These are phyloP conservation scores for Mortierella sp. DNA, from an alignment of 371 early-diverging fungal species.

Conservation along the genomic window DNA sequence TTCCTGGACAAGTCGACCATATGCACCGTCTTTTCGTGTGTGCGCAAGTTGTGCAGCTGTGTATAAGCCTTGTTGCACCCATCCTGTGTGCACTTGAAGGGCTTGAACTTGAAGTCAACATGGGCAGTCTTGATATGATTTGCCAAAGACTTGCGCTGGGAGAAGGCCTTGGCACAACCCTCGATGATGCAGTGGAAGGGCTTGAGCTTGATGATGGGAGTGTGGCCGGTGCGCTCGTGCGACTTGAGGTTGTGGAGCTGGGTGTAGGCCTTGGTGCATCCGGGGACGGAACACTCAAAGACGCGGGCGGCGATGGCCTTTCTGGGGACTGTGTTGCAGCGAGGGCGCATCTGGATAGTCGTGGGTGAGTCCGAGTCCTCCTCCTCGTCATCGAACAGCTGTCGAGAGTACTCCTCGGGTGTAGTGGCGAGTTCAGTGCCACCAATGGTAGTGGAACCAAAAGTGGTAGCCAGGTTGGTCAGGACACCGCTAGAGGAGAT, in stretches of 20 bases:
- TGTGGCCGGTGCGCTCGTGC: constrained; percentile 68
- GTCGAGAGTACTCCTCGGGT: constrained; percentile 2
- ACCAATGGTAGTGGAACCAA: constrained; percentile 23
- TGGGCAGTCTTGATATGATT: constrained; percentile 50
- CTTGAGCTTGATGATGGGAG: constrained; percentile 54
- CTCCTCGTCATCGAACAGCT: constrained; percentile 24
- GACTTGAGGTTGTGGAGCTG: constrained; percentile 71
- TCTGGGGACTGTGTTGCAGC: constrained; percentile 32
- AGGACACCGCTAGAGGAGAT: constrained; percentile 34
- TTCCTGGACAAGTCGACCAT: constrained; percentile 47
- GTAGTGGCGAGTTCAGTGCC: neutral
- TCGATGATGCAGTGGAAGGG: constrained; percentile 54
- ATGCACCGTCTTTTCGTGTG: constrained; percentile 54
- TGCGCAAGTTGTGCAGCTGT: constrained; percentile 66
- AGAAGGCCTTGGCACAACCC: constrained; percentile 53
- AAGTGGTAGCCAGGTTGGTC: constrained; percentile 21
- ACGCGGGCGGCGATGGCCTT: constrained; percentile 51
- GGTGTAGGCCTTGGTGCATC: constrained; percentile 66
- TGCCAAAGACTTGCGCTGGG: constrained; percentile 52
- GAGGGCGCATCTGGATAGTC: constrained; percentile 35
- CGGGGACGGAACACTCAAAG: constrained; percentile 53
- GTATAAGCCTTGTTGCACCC: constrained; percentile 68
- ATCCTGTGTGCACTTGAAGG: constrained; percentile 65
- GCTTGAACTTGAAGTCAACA: constrained; percentile 64
- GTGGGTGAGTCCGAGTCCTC: constrained; percentile 48